A percentile compares a stretch with the other conserved stretches of the same genome.
Conservation (phyloP, 352 stramenopile species). For the Pythium grandisporangium region DNA sequence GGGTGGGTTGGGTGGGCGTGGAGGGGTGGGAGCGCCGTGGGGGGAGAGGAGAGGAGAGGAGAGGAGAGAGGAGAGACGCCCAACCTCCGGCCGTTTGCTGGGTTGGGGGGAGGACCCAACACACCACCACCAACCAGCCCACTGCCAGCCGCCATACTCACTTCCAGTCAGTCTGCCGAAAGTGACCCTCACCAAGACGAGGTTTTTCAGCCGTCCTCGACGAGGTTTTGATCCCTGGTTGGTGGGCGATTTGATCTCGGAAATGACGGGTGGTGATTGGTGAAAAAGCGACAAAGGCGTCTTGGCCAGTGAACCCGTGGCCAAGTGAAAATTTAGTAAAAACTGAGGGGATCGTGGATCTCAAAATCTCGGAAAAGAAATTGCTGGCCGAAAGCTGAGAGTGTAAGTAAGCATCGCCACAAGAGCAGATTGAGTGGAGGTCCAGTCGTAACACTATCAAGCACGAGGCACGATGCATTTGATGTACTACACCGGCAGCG, state of each 20-base stretch:
- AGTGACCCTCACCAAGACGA: background rate
- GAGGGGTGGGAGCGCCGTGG: conserved; percentile 2
- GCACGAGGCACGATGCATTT: conserved; percentile 90
- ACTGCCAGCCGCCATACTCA: too few relatives aligned
- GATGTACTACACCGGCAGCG: conserved; percentile 97
- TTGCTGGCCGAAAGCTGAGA: background rate
- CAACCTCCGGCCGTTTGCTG: too few relatives aligned
- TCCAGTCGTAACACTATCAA: too few relatives aligned
- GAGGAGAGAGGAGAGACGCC: conserved; percentile 1
- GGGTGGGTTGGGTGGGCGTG: conserved; percentile 7
- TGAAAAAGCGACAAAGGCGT: conserved; percentile 7
- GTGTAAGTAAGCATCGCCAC: background rate
- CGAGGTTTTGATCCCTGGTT: conserved; percentile 7
- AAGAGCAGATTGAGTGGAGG: background rate
- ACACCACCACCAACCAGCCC: background rate
- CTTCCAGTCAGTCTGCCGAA: too few relatives aligned
- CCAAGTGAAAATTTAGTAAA: too few relatives aligned
- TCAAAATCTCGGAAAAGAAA: background rate
- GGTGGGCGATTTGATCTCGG: background rate
- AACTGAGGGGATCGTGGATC: background rate
- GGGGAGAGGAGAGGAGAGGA: conserved; percentile 2
- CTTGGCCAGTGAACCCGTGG: conserved; percentile 13
- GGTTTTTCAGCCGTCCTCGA: background rate
- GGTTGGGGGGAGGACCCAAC: background rate
- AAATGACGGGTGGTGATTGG: conserved; percentile 6